Evolutionary conservation across 345 rosid genomes (phyloP), one percentile per base, ranked within the genome.

Genomic region (Combretum micranthum): DNA sequence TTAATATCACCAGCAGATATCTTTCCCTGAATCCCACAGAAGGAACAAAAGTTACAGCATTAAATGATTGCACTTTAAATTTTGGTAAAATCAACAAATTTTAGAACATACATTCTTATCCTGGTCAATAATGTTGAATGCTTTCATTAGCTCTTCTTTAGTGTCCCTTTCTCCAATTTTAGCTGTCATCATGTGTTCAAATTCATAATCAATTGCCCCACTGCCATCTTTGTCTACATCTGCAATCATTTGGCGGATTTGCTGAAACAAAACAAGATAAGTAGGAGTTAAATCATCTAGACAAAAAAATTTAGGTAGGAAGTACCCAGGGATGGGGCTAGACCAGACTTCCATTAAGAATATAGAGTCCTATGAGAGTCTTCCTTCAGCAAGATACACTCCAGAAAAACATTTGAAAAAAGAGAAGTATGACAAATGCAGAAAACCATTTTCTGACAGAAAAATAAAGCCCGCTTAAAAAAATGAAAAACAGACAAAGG

Each of bases 181-280:
- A 50, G 94, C 86, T 37, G 96, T 94, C 99, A 94, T 94, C 99
- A 90, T 94, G 56, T 82, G 70, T 13, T 51, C 86, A 72, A 94
- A 94, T 75, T 93, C 99, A 69, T 74, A 93, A 75, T 93, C 99
- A 60, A 94, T 94, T 15, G 95, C 79, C 63, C 95, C 99, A 75
- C 97, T 90, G 56, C 96, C 95, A 72, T 94, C 96, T 71, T 87
- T 94, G 64, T 90, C 99, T 44, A 94, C 97, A 69, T 94, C 99
- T 20, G 85, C 88, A 75, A 94, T 94, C 96, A 94, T 94, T 87
- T 94, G 83, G 15, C 63, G 63, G 76, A 94, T 92, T 92, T 92
- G 93, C 95, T 86, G 79, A 44, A 62, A 59, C 19, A 26, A n/a
- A 5, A 62, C 50, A 66, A 66, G 23, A 51, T 25, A 52, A 46